Percentiles rank a stretch among this genome's conserved stretches.
Conservation (phyloP, 2,329 filamentous ascomycete genomes). For the Emergomyces pasteurianus region DNA sequence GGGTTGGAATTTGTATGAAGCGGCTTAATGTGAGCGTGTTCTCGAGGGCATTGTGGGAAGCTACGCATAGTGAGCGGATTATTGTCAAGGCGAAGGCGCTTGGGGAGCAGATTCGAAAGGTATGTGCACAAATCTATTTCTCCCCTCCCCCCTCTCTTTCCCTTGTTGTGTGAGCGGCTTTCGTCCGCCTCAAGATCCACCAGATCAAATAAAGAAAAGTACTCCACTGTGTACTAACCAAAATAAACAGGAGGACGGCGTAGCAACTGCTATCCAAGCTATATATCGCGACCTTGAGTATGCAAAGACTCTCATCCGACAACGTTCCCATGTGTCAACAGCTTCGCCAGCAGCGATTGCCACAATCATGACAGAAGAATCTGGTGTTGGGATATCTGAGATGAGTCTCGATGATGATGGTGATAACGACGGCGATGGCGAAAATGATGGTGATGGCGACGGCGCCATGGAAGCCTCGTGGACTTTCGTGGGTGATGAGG, state of each 20-base stretch:
- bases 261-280: conserved; percentile 78
- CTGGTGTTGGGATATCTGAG: conserved; percentile 8
- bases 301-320: conserved; percentile 69
- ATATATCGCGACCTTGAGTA: conserved; percentile 95
- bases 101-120: conserved; percentile 76
- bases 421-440: conserved; percentile 7
- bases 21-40: conserved; percentile 82
- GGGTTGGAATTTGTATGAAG: conserved; percentile 79
- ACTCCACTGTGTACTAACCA: neutral
- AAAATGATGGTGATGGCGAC: conserved; percentile 31
- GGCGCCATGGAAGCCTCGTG: conserved; percentile 72
- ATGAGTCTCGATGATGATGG: neutral
- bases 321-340: conserved; percentile 30
- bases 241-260: conserved; percentile 64
- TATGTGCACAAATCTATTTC: conserved; percentile 33
- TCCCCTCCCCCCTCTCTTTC: neutral
- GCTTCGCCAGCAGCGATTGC: conserved; percentile 20
- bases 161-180: neutral
- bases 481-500: conserved; percentile 69
- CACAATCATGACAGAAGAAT: conserved; percentile 16
- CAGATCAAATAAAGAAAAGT: conserved; percentile 16
- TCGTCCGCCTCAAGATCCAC: neutral
- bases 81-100: conserved; percentile 71
- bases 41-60: conserved; percentile 78
- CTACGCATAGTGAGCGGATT: conserved; percentile 82